Conservation (phyloP, 2,329 filamentous ascomycete species). For the Saccharata proteae region DNA sequence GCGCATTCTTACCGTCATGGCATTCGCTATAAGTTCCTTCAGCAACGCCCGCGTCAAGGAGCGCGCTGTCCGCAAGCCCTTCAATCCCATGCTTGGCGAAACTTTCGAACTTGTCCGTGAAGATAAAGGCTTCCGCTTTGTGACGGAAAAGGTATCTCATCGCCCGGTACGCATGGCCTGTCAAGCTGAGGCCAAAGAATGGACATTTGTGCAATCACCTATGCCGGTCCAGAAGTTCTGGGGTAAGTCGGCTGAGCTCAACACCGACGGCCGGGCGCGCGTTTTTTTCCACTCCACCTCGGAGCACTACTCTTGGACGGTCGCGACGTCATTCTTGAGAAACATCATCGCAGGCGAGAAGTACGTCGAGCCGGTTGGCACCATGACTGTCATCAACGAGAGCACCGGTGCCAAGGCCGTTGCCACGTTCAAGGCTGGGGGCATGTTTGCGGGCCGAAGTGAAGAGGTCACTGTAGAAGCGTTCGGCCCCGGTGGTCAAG, state of each 20-base stretch:
- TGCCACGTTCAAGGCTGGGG: slow-evolving; percentile 86
- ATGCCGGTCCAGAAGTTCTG: slow-evolving; percentile 94
- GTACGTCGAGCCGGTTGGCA: slow-evolving; percentile 89
- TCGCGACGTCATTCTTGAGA: slow-evolving; percentile 79
- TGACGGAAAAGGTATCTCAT: slow-evolving; percentile 94
- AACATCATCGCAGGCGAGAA: slow-evolving; percentile 98
- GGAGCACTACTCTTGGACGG: slow-evolving; percentile 79
- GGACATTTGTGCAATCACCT: slow-evolving; percentile 80
- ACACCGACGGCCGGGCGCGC: slow-evolving; percentile 77
- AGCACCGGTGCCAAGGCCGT: slow-evolving; percentile 69
- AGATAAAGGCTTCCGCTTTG: slow-evolving; percentile 74
- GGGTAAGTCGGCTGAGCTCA: slow-evolving; percentile 93
- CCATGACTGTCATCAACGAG: slow-evolving; percentile 77
- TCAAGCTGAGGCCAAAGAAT: slow-evolving; percentile 75
- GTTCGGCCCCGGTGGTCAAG: slow-evolving; percentile 43
- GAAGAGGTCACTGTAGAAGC: slow-evolving; percentile 78
- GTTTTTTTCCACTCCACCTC: slow-evolving; percentile 63
- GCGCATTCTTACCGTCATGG: slow-evolving; percentile 71
- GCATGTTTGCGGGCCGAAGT: slow-evolving; percentile 90
- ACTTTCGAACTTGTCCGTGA: slow-evolving; percentile 87
- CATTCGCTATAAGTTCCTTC: slow-evolving; percentile 82
- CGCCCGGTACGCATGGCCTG: slow-evolving; percentile 85
- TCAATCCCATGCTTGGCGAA: slow-evolving; percentile 93
- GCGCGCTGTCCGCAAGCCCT: slow-evolving; percentile 86
- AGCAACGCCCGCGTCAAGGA: slow-evolving; percentile 76